A percentile compares a stretch with the other conserved stretches of the same genome.
Evolutionary conservation across 257 asterid species (phyloP).

Genomic region (Eucommia ulmoides): DNA sequence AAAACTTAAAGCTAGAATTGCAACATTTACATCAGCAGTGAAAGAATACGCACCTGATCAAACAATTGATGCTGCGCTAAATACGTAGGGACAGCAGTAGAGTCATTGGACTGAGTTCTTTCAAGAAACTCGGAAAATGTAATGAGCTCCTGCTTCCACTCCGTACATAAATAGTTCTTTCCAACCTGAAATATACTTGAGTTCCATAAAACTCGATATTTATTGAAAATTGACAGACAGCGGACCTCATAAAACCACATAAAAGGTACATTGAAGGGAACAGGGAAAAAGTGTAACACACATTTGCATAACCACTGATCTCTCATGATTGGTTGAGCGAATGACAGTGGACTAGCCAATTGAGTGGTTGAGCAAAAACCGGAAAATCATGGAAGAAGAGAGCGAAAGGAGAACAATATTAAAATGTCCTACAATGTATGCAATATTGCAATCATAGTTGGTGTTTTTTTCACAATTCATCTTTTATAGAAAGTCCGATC

Average conservation of each 20-base stretch:
- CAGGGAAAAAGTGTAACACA: neutral
- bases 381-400: too few species aligned
- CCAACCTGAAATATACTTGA: conserved; percentile 38
- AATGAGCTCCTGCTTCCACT: conserved; percentile 76
- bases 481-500: too few species aligned
- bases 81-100: conserved; percentile 40
- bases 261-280: neutral
- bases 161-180: conserved; percentile 44
- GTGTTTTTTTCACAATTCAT: too few species aligned
- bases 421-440: too few species aligned
- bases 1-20: too few species aligned
- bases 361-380: too few species aligned
- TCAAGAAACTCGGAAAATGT: conserved; percentile 85
- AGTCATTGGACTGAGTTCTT: conserved; percentile 42
- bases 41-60: conserved; percentile 55
- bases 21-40: too few species aligned
- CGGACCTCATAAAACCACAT: too few species aligned
- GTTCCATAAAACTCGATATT: neutral
- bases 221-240: too few species aligned
- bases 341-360: neutral
- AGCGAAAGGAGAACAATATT: too few species aligned
- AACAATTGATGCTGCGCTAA: conserved; percentile 92
- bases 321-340: neutral
- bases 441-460: too few species aligned
- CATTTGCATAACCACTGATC: neutral